phyloP scores from a whole-genome alignment of 2,329 filamentous ascomycete species.

The Aureobasidium musti region DNA sequence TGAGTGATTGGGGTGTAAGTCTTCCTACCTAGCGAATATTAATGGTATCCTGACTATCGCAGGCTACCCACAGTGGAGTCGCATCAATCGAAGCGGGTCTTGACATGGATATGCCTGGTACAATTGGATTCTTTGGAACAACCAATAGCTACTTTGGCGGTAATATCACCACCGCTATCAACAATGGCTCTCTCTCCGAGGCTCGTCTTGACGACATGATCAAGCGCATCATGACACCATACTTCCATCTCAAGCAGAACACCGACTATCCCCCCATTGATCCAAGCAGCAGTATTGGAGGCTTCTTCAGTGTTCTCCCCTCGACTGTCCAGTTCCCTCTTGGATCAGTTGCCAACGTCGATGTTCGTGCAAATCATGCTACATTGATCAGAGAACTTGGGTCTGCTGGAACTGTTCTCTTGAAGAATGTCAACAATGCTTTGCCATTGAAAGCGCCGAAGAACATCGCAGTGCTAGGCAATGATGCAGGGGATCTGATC shows the following conservation, averaged over 20 bases:
- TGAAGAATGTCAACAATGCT: slow-evolving; percentile 54
- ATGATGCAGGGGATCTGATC: slow-evolving; percentile 52
- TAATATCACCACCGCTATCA: slow-evolving; percentile 44
- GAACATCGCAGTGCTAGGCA: slow-evolving; percentile 54
- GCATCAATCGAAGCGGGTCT: slow-evolving; percentile 51
- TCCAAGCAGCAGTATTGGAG: slow-evolving; percentile 36
- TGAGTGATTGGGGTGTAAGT: slow-evolving; percentile 67
- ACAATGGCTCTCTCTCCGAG: slow-evolving; percentile 47
- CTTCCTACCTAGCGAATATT: slow-evolving; percentile 33
- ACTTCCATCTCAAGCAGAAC: slow-evolving; percentile 49
- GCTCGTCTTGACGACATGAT: slow-evolving; percentile 52
- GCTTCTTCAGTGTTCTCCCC: slow-evolving; percentile 33
- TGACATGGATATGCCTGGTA: slow-evolving; percentile 51
- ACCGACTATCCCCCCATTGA: slow-evolving; percentile 46
- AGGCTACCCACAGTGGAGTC: slow-evolving; percentile 49
- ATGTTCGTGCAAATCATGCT: slow-evolving; percentile 44
- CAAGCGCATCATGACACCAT: slow-evolving; percentile 50
- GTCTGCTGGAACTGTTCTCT: slow-evolving; percentile 46
- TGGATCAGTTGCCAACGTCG: slow-evolving; percentile 36
- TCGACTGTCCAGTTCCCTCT: slow-evolving; percentile 11
- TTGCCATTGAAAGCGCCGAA: slow-evolving; percentile 57
- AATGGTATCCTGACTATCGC: slow-evolving; percentile 35
- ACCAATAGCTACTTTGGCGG: slow-evolving; percentile 40
- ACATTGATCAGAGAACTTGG: slow-evolving; percentile 45
- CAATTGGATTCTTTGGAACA: slow-evolving; percentile 34